Evolutionary conservation across 2,329 filamentous ascomycete genomes (phyloP).

Genomic region (Metarhizium rileyi): DNA sequence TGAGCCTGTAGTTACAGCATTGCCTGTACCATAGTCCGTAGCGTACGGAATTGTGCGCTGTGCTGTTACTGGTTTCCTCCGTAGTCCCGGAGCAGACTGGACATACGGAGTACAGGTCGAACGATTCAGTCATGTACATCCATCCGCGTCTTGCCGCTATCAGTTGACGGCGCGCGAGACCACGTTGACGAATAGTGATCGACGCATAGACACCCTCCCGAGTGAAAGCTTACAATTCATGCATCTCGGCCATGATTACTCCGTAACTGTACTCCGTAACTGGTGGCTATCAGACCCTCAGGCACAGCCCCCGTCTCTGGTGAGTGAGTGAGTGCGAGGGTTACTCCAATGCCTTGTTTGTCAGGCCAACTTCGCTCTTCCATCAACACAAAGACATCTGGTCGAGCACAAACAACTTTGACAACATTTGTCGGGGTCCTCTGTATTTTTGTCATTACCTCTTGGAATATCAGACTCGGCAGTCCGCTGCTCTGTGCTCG

Average conservation of each 20-base stretch:
- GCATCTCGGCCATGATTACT: no score
- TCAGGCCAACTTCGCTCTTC: neutral
- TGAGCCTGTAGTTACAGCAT: neutral
- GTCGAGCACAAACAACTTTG: no score
- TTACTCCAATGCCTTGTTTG: neutral
- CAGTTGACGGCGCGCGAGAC: neutral
- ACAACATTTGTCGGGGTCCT: neutral
- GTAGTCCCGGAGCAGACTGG: neutral
- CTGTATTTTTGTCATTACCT: neutral
- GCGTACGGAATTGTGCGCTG: no score
- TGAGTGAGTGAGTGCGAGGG: no score
- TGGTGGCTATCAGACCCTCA: no score
- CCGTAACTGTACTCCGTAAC: no score
- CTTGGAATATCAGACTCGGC: neutral
- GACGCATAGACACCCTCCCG: no score
- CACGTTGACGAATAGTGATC: neutral
- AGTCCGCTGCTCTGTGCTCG: neutral
- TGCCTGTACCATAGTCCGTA: no score
- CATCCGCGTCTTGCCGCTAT: constrained; percentile 4
- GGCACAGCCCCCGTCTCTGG: no score
- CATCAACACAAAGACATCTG: neutral
- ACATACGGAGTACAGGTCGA: neutral
- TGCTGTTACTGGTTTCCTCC: neutral
- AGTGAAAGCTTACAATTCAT: no score
- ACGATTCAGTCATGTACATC: neutral